A percentile compares a stretch with the other conserved stretches of the same genome.
Conservation (phyloP, 305 asterid species). For the Fraxinus velutina region DNA sequence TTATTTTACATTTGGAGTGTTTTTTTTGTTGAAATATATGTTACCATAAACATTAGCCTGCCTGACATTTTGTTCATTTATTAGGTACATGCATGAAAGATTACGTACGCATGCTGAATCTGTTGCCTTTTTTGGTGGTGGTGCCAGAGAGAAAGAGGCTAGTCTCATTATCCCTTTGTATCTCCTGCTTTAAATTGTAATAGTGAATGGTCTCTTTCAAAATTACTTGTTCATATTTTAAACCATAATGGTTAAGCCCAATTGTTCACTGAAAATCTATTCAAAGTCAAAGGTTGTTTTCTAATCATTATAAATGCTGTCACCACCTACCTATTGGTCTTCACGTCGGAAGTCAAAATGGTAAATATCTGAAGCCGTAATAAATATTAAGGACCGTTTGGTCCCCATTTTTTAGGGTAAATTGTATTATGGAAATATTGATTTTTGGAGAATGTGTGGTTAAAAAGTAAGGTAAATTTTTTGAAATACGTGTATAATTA, state of each 20-base stretch:
- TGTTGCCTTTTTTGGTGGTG: constrained; percentile 99
- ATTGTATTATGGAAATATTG: neutral
- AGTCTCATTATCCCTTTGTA: constrained; percentile 6
- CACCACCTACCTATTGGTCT: neutral
- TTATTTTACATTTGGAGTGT: constrained; percentile 29
- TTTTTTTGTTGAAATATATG: constrained; percentile 18
- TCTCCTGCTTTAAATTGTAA: neutral
- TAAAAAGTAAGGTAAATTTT: neutral
- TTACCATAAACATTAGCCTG: constrained; percentile 18
- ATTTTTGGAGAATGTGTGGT: neutral
- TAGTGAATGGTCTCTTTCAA: neutral
- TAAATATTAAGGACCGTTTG: neutral
- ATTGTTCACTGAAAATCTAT: neutral
- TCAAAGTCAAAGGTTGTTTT: neutral
- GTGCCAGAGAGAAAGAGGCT: constrained; percentile 92
- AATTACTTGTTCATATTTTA: neutral
- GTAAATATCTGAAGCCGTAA: neutral
- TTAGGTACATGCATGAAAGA: constrained; percentile 97
- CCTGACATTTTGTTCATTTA: constrained; percentile 21
- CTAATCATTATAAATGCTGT: neutral
- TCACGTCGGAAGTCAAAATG: neutral
- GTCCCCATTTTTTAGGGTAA: neutral
- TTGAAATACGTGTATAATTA: neutral
- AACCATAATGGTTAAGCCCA: neutral
- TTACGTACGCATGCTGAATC: constrained; percentile 99